Evolutionary conservation across 257 asterid species (phyloP).

Genomic region (Striga asiatica): DNA sequence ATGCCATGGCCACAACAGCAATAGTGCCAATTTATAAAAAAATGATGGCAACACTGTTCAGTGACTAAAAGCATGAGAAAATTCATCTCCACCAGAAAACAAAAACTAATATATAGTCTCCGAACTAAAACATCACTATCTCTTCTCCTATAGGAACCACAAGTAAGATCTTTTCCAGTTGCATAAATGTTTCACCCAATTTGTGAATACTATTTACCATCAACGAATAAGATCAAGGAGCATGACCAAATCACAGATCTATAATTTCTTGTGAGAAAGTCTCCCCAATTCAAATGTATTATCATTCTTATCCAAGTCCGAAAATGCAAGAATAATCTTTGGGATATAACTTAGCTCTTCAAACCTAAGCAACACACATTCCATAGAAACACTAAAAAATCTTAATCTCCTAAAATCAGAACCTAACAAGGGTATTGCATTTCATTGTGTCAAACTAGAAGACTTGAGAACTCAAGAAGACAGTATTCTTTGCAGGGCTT

Average conservation of each 20-base stretch:
- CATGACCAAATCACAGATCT: background rate
- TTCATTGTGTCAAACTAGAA: background rate
- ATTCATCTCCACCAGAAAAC: too few relatives aligned
- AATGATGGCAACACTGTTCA: too few relatives aligned
- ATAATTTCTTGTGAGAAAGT: background rate
- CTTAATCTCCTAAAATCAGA: background rate
- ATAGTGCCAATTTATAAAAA: too few relatives aligned
- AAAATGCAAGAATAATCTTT: too few relatives aligned
- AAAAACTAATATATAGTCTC: too few relatives aligned
- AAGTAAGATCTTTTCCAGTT: background rate
- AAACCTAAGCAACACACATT: background rate
- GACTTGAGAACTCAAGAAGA: background rate
- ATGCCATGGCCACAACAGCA: too few relatives aligned
- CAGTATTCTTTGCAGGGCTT: background rate
- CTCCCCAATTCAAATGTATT: background rate
- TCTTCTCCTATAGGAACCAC: too few relatives aligned
- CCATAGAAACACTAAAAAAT: background rate
- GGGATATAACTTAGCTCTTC: too few relatives aligned
- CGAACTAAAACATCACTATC: too few relatives aligned
- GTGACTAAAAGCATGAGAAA: too few relatives aligned
- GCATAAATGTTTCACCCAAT: conserved; percentile 1
- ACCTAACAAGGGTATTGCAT: conserved; percentile 7
- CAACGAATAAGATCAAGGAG: conserved; percentile 5
- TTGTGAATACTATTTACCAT: background rate
- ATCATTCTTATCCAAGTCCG: background rate